phyloP scores from a whole-genome alignment of 352 stramenopile genomes.

The Pythium sp. region DNA sequence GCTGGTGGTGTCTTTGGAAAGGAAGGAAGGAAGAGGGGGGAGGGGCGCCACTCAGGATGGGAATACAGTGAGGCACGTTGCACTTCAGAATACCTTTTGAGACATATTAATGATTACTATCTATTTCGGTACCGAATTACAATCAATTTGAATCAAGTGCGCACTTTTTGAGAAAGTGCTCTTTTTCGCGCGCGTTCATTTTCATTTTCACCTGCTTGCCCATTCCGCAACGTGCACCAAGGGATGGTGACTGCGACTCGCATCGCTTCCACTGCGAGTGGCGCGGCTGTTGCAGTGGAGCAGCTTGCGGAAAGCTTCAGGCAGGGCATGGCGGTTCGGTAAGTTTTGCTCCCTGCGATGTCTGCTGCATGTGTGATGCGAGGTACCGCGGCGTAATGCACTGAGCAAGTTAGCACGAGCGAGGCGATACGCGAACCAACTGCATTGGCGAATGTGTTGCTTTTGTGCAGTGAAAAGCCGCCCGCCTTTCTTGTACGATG shows the following conservation, averaged over 20 bases:
- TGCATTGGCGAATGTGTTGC: neutral
- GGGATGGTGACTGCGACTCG: neutral
- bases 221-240: neutral
- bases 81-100: neutral
- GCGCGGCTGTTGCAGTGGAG: neutral
- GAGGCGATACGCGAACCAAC: neutral
- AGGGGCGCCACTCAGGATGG: neutral
- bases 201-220: neutral
- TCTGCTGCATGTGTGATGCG: neutral
- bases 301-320: neutral
- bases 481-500: too few relatives aligned
- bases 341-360: neutral
- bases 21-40: constrained; percentile 1
- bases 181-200: too few relatives aligned
- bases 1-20: constrained; percentile 4
- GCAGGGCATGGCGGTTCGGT: neutral
- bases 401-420: neutral
- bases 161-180: neutral
- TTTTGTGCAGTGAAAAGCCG: too few relatives aligned
- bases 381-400: neutral
- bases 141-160: neutral
- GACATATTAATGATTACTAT: neutral
- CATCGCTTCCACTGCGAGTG: neutral
- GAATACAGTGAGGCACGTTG: constrained; percentile 1
- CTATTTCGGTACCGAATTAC: neutral